phyloP scores from a whole-genome alignment of 129 eudicot species.

The Flaveria brownii region DNA sequence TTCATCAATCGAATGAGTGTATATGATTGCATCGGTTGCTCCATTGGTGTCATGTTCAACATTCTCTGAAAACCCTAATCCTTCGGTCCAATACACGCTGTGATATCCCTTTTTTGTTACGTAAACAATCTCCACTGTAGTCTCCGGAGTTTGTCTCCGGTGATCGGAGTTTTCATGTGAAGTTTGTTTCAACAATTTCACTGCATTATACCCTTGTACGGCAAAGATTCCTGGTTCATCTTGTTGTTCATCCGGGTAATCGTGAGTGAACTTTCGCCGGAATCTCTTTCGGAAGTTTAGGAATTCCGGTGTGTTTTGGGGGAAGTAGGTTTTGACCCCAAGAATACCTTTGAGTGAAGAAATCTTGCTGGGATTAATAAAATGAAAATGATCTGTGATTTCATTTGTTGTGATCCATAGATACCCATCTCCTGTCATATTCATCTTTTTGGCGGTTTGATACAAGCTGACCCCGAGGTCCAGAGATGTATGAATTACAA shows the following conservation, averaged over 20 bases:
- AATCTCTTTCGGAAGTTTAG: slow-evolving; percentile 40
- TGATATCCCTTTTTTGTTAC: slow-evolving; percentile 46
- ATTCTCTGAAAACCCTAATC: slow-evolving; percentile 45
- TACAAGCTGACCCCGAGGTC: slow-evolving; percentile 41
- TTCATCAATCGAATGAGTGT: slow-evolving; percentile 25
- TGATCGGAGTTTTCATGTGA: slow-evolving; percentile 16
- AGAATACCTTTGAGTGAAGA: slow-evolving; percentile 55
- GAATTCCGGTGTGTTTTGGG: slow-evolving; percentile 24
- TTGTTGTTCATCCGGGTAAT: slow-evolving; percentile 44
- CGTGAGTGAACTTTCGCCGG: slow-evolving; percentile 28
- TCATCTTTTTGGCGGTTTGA: slow-evolving; percentile 40
- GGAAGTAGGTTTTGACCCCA: slow-evolving; percentile 55
- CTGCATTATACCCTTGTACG: slow-evolving; percentile 43
- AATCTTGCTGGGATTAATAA: slow-evolving; percentile 30
- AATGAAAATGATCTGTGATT: slow-evolving; percentile 43
- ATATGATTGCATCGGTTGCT: slow-evolving; percentile 10
- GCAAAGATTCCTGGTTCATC: slow-evolving; percentile 53
- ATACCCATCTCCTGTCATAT: slow-evolving; percentile 51
- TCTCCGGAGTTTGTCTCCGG: slow-evolving; percentile 7
- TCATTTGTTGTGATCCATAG: slow-evolving; percentile 53
- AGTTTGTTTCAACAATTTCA: slow-evolving; percentile 3
- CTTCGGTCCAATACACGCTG: slow-evolving; percentile 51
- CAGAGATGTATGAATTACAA: slow-evolving; percentile 51
- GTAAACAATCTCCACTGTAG: slow-evolving; percentile 37
- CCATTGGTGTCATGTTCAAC: slow-evolving; percentile 24